Base-by-base conservation (phyloP, 2,329 filamentous ascomycete genomes). In the Juglanconis oblonga region DNA sequence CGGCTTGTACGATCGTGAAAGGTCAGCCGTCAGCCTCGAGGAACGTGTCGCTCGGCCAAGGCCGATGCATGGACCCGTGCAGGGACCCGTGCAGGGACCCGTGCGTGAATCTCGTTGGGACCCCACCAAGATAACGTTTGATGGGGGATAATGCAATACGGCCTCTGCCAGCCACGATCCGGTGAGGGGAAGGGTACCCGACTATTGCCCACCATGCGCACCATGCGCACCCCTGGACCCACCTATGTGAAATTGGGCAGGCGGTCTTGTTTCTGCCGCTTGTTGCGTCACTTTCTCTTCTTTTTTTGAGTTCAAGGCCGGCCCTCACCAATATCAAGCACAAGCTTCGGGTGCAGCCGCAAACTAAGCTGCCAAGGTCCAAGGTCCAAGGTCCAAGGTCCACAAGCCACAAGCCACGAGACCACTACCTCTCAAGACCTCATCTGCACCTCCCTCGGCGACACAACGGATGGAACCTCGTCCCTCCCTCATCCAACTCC, bases 251-350 rank as follows among this genome's bases (percentile, higher is more conserved):
- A 35, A 8, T 36, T 38, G 2, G 40, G 61, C 14, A 63, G 52
- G 61, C 61, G 61, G 61, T 58, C 31, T 33, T 6, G 13, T 13
- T 58, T 61, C 54, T 63, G 61, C 61, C 48, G 35, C n/a, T 4
- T 24, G 3, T 52, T 58, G 58, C 61, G 58, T 61, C 58, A 63
- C 58, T 61, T 57, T 61, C 52, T 45, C 48, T 36, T 29, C n/a
- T 32, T 8, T 31, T 50, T 13, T 3, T 9, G 33, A 59, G 58
- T 35, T 57, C 48, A 57, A 51, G 49, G 47, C 44, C 31, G 44
- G 47, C 52, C 17, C 52, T 36, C 47, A 52, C 38, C 47, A 29
- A 14, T 14, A 10, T 45, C 38, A 49, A 4, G 36, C 8, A 9
- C 48, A 36, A 29, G 24, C 11, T 8, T 32, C 38, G n/a, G 31